Conservation (phyloP, 805 yeast genomes). For the Suhomyces emberorum region DNA sequence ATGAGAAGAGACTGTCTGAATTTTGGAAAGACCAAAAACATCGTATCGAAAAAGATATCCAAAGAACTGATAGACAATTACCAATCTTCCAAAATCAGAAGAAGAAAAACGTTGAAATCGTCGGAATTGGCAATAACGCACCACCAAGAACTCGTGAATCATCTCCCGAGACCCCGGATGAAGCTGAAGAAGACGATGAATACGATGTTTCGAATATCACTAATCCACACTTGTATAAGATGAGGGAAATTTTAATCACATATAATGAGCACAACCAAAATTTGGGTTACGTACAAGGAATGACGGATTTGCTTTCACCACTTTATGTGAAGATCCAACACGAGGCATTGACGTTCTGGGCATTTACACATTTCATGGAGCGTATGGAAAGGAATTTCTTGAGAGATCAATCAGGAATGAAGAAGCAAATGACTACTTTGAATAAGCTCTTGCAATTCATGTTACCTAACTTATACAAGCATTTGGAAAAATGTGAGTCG, state of each 20-base stretch:
- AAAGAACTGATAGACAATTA: conserved; percentile 81
- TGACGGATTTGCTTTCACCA: conserved; percentile 92
- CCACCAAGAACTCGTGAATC: conserved; percentile 21
- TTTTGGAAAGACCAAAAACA: conserved; percentile 88
- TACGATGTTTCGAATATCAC: conserved; percentile 61
- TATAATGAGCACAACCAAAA: conserved; percentile 81
- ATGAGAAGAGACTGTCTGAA: conserved; percentile 47
- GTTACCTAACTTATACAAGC: conserved; percentile 81
- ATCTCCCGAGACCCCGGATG: conserved; percentile 33
- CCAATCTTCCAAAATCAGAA: conserved; percentile 53
- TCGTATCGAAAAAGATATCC: conserved; percentile 90
- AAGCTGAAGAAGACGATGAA: conserved; percentile 40
- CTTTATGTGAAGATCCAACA: conserved; percentile 64
- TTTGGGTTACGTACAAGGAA: conserved; percentile 96
- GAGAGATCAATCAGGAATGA: conserved; percentile 91
- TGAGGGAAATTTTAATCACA: conserved; percentile 79
- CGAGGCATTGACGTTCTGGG: conserved; percentile 83
- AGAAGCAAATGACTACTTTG: conserved; percentile 77
- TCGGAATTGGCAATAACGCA: conserved; percentile 21
- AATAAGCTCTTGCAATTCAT: conserved; percentile 85
- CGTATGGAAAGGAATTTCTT: conserved; percentile 93
- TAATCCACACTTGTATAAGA: conserved; percentile 68
- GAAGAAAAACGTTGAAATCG: conserved; percentile 29
- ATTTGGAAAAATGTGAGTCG: conserved; percentile 83
- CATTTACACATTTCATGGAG: conserved; percentile 83